Evolutionary conservation across 208 protist genomes (phyloP), one percentile per base, ranked within the genome.

Genomic region (Leptomonas seymouri): DNA sequence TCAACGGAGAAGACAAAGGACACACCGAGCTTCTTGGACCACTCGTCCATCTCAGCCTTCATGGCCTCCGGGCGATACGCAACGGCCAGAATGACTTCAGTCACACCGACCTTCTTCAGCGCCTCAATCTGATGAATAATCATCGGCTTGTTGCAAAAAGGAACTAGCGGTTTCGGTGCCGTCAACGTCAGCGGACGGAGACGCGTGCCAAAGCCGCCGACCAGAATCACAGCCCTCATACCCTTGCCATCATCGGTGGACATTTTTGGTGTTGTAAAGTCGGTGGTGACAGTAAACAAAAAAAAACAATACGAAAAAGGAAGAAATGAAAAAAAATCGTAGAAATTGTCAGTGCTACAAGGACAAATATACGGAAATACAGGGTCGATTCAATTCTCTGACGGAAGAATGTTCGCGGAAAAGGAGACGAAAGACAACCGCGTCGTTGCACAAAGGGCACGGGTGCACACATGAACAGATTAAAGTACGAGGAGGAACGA

Each of bases 101-200:
- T 98, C 46, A 97, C 83, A 18, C 90, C 83, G 45, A 91, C 95
- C 67, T 94, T 91, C 67, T 93, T 93, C 0, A 99, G 74, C 16
- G 97, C 98, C 82, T 99, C 96, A 30, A 99, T 96, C 79, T 99
- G 98, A 81, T 99, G 97, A 25, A 98, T 74, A 42, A 99, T 97
- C 85, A 99, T 99, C 11, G 97, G 90, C 84, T 99, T 98, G 84
- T 99, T 99, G 65, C 92, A 95, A 82, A 99, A 99, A 6, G 93
- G 93, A 3, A 99, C 97, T 11, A 99, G 82, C 15, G 98, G 98
- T 81, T 99, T 99, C 12, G 98, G 98, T 31, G 85, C 81, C 6
- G 97, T 97, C 20, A 99, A 81, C 8, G 98, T 99, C 18, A 99
- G 86, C 28, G 98, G 98, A 53, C 98, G 95, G 16, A 99, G 87